phyloP scores from a whole-genome alignment of 2,329 filamentous ascomycete species.

The Lasiodiplodia hormozganensis region DNA sequence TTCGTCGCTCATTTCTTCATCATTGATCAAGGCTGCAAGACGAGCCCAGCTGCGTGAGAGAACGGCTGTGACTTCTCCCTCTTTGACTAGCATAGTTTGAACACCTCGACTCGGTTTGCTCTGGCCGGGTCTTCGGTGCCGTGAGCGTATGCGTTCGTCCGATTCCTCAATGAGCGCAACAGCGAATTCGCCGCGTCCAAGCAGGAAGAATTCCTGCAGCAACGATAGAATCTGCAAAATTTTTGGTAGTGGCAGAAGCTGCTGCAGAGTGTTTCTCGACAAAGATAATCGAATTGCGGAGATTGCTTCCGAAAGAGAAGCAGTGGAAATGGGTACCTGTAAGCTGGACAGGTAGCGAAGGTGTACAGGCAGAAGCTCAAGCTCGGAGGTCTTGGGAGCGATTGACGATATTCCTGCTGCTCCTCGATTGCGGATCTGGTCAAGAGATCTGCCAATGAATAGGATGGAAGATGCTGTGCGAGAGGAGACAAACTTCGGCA shows the following conservation, averaged over 20 bases:
- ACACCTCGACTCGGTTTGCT: slow-evolving; percentile 52
- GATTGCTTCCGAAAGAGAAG: slow-evolving; percentile 74
- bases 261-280: slow-evolving; percentile 82
- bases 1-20: slow-evolving; percentile 77
- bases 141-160: slow-evolving; percentile 76
- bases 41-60: slow-evolving; percentile 80
- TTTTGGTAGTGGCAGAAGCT: slow-evolving; percentile 77
- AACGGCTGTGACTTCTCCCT: slow-evolving; percentile 82
- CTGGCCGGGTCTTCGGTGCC: slow-evolving; percentile 62
- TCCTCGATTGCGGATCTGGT: slow-evolving; percentile 69
- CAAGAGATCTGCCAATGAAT: slow-evolving; percentile 88
- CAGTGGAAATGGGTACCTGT: slow-evolving; percentile 74
- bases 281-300: slow-evolving; percentile 79
- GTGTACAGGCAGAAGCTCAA: slow-evolving; percentile 71
- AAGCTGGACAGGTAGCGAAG: slow-evolving; percentile 72
- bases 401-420: background rate
- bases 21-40: slow-evolving; percentile 76
- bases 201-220: slow-evolving; percentile 83
- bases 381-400: slow-evolving; percentile 50
- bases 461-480: slow-evolving; percentile 82
- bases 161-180: slow-evolving; percentile 85
- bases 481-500: slow-evolving; percentile 80
- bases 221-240: slow-evolving; percentile 80
- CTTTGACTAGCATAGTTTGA: slow-evolving; percentile 73
- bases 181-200: slow-evolving; percentile 90